A percentile compares a stretch with the other conserved stretches of the same genome.
Conservation (phyloP, 805 yeast species). For the Kuraishia capsulata region DNA sequence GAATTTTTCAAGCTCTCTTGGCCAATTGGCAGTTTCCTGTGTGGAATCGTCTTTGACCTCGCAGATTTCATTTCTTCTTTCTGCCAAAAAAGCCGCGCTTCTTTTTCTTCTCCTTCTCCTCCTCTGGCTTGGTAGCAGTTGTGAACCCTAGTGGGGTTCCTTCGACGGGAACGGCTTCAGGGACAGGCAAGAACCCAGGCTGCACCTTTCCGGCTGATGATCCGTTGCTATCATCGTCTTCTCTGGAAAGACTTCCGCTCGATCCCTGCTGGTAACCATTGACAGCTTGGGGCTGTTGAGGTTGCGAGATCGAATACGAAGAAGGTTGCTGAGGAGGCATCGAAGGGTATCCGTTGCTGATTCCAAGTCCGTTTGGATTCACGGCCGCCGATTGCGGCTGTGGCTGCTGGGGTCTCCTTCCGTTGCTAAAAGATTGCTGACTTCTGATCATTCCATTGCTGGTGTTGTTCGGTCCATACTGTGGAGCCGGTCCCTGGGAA, state of each 20-base stretch:
- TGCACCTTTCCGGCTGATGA: background rate
- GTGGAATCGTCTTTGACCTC: background rate
- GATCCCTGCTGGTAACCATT: background rate
- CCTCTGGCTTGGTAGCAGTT: background rate
- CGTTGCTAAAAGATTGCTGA: background rate
- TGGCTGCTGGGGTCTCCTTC: constrained; percentile 11
- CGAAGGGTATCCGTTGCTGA: background rate
- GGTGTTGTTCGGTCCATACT: constrained; percentile 1
- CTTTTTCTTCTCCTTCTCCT: constrained; percentile 48
- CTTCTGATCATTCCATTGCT: background rate
- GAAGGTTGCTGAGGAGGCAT: background rate
- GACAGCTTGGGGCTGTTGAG: background rate
- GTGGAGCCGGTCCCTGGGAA: background rate
- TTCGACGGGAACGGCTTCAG: background rate
- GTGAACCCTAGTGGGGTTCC: background rate
- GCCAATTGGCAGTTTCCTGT: too few relatives aligned
- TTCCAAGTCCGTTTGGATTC: background rate
- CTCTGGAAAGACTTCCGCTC: background rate
- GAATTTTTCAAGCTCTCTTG: too few relatives aligned
- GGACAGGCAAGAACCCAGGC: background rate
- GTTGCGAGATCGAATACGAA: background rate
- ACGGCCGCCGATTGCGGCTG: too few relatives aligned
- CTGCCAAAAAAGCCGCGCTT: constrained; percentile 77
- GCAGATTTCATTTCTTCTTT: constrained; percentile 20
- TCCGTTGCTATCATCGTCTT: background rate